Evolutionary conservation across 352 stramenopile genomes (phyloP), one percentile per base, ranked within the genome.

Genomic region (Pythium guiyangense): DNA sequence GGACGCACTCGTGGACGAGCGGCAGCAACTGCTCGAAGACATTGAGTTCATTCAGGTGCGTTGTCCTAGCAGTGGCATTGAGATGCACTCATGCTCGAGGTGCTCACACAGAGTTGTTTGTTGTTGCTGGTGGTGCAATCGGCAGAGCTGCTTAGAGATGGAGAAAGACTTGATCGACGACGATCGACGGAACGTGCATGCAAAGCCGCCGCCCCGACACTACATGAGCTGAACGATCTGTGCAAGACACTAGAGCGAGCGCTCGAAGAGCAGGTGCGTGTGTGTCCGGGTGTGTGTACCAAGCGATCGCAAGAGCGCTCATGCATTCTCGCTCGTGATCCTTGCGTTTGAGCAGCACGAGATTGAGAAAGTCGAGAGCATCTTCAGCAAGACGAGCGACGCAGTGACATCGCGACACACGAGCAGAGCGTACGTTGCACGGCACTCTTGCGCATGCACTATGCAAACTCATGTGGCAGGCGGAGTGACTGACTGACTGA

Each of bases 21-120:
- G 69, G 0, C 64, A 77, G 39, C 67, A 86, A 49, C 50, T 93
- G 2, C 69, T 93, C 8, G 83, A 91, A 62, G 83, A 93, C 53
- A 89, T 93, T 18, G 83, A 93, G 26, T 93, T 93, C 57, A 86
- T 91, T 12, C 83, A 93, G 72, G 83, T 90, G 35, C 29, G 54
- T 46, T 1, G 0, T 1, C 29, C 12, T 34, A 14, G 6, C 5
- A 8, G 42, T 20, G 15, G 0, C 18, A 40, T 56, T 27, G 17
- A 18, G 9, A 17, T 15, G 22, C 39, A 50, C 31, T 54, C 3
- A 20, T 26, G 27, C 3, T 26, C n/a, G 37, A 12, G 12, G 39
- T 26, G 5, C 31, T 37, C 31, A 37, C 31, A 0, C 12, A 10
- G 5, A 37, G n/a, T n/a, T n/a, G n/a, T n/a, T n/a, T n/a, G 31